Conservation (phyloP, 2,329 filamentous ascomycete genomes). For the Ceratocystis alfenasii region DNA sequence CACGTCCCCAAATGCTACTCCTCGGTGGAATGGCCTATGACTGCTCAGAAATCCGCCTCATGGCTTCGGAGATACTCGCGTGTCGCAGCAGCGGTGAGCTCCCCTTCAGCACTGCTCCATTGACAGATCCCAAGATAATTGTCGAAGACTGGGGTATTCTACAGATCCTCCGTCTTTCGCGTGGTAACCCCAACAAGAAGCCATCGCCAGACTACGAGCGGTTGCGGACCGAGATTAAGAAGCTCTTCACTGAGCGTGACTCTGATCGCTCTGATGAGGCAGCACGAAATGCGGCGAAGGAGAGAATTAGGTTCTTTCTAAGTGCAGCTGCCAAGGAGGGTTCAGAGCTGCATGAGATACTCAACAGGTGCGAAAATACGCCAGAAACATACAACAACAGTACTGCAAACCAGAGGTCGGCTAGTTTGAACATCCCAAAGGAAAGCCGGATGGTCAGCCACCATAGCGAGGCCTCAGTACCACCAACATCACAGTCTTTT, state of each 20-base stretch:
- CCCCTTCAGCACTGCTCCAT: conserved; percentile 27
- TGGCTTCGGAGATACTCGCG: conserved; percentile 27
- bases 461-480: not conserved
- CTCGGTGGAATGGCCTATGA: conserved; percentile 19
- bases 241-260: conserved; percentile 31
- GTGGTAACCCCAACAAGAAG: conserved; percentile 22
- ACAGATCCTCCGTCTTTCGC: conserved; percentile 26
- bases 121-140: conserved; percentile 26
- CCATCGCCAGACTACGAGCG: conserved; percentile 25
- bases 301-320: conserved; percentile 26
- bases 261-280: conserved; percentile 24
- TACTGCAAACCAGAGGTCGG: not conserved
- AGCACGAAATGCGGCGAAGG: conserved; percentile 24
- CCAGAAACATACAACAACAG: not conserved
- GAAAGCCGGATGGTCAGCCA: not conserved
- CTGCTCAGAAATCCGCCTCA: conserved; percentile 26
- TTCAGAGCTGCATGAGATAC: conserved; percentile 21
- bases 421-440: not conserved
- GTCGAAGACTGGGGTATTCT: conserved; percentile 30
- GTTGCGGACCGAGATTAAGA: conserved; percentile 29
- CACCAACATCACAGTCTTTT: not conserved
- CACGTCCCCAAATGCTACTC: conserved; percentile 6
- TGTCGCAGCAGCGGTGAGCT: conserved; percentile 30
- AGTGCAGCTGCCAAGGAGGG: conserved; percentile 26
- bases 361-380: not conserved